Evolutionary conservation across 306 rosid species (phyloP), one percentile per base, ranked within the genome.

Genomic region (Mucuna pruriens): DNA sequence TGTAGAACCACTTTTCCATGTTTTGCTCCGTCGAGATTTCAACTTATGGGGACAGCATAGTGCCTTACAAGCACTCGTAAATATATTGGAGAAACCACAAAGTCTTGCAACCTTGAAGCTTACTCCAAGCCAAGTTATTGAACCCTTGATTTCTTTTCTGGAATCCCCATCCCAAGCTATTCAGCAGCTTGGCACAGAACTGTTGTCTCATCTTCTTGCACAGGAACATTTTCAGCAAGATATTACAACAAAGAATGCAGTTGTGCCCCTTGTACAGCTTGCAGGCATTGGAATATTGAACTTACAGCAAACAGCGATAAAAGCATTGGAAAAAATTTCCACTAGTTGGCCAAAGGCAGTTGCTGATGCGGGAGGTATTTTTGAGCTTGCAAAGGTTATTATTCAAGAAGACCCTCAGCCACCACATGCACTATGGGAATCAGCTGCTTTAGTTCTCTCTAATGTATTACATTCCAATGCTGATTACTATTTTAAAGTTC

Each of bases 361-460:
- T 82, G 98, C 98, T 67, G 98, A 95, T 79, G 99, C 99, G 6
- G 97, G 98, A 82, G 99, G 99, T 45, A 86, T 93, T 80, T 90
- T 90, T 84, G 99, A 93, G 89, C 98, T 95, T 80, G 94, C 98
- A 64, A 95, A 93, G 84, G 96, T 95, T 79, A 91, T 95, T 68
- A 87, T 95, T 87, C 99, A 95, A 90, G 99, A 93, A 61, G 97
- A 95, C 76, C 99, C 99, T 83, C 97, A 82, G 79, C 99, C 99
- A 82, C 93, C 99, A 22, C 97, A 86, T 81, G 86, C 87, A 34
- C 85, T 95, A 25, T 95, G 97, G 99, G 99, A 95, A 85, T 93
- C 98, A 52, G 95, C 98, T 72, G 98, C 99, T 66, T 77, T 90
- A 86, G 96, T 95, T 89, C 97, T 95, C 80, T 95, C 98, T 40